Percentiles rank a stretch among this genome's conserved stretches.
Evolutionary conservation across 768 basidiomycete species (phyloP).

Genomic region (Mycena leptocephala): DNA sequence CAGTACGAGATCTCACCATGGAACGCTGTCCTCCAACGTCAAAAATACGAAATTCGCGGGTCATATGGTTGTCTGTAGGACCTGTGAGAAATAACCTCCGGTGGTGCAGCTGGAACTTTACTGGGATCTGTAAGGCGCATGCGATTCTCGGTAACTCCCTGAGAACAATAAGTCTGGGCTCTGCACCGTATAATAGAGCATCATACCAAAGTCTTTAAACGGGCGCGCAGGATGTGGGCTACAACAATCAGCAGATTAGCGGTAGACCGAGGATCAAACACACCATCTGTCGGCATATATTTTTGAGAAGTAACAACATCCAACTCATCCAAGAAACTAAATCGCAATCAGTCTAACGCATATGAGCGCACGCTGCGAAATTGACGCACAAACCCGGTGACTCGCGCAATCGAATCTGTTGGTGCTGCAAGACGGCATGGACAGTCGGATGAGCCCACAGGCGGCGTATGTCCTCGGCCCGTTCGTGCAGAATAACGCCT

Average conservation of each 20-base stretch:
- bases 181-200: background rate
- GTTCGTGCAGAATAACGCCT: constrained; percentile 73
- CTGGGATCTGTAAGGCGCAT: constrained; percentile 58
- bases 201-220: constrained; percentile 74
- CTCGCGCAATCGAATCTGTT: constrained; percentile 74
- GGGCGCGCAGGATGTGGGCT: constrained; percentile 85
- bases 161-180: background rate
- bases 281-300: constrained; percentile 83
- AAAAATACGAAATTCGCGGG: constrained; percentile 73
- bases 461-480: constrained; percentile 75
- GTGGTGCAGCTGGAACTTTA: background rate
- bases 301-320: constrained; percentile 73
- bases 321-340: constrained; percentile 79
- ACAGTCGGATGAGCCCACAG: constrained; percentile 79
- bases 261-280: constrained; percentile 15
- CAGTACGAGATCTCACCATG: no score
- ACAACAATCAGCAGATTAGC: background rate
- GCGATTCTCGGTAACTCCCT: constrained; percentile 84
- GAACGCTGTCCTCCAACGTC: constrained; percentile 86
- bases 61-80: constrained; percentile 60
- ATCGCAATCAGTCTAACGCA: background rate
- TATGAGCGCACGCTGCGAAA: no score
- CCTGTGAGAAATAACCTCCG: background rate
- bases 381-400: constrained; percentile 83
- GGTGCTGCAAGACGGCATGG: constrained; percentile 63